Base-by-base conservation (phyloP, 148 eudicot species). In the Heliamphora exappendiculata region DNA sequence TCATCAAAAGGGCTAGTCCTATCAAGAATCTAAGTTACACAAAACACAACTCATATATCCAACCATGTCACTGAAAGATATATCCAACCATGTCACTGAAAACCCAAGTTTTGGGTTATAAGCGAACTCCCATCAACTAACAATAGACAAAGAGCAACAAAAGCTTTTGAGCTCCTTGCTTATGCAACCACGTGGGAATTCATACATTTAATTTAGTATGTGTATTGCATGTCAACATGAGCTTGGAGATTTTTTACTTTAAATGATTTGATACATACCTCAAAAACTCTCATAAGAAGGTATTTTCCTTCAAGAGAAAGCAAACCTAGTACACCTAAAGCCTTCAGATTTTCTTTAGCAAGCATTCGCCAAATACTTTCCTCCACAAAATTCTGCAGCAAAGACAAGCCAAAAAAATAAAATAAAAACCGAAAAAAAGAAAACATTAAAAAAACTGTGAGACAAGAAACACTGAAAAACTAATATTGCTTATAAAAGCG, bases 131-230 rank as follows among this genome's bases (percentile, higher is more conserved):
- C 97, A 28, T 94, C 94, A 72, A 95, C 97, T 55, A 96, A 92
- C 69, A 95, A 88, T 24, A 95, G 87, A 86, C 99, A 95, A 51
- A 95, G 96, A 39, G 99, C 99, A 73, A 95, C 91, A 83, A 95
- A 95, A 80, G 99, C 99, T 86, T 95, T 97, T 42, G 97, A 95
- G 82, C 99, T 95, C 86, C 99, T 91, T 36, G 97, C 87, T 86
- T 95, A 97, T 80, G 99, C 97, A 77, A 95, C 91, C 82, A 92
- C 91, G 97, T 95, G 84, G 75, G 60, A n/a, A 78, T 44, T 63
- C 73, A 85, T 51, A 76, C 70, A 78, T 75, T 76, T 84, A 51
- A 80, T 81, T 75, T 70, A 14, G 64, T 76, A 73, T 64, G 76
- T 75, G 44, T 79, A 42, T 54, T 63, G 73, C 60, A 75, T 54